phyloP scores from a whole-genome alignment of 345 rosid genomes.

The Boechera divaricarpa region DNA sequence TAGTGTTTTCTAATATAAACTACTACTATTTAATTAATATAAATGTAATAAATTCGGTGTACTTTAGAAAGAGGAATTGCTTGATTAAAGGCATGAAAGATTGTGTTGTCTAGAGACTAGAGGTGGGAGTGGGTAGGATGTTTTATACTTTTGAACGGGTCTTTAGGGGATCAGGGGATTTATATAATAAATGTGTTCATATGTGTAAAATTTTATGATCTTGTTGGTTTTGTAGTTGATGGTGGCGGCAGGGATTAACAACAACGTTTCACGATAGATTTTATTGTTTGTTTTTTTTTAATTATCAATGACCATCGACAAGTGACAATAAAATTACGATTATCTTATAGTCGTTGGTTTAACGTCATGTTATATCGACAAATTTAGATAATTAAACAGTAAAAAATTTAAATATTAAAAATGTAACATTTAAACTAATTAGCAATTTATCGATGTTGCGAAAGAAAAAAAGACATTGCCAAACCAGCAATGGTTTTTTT shows the following conservation, averaged over 20 bases:
- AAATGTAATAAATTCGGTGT: conserved; percentile 22
- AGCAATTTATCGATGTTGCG: not conserved
- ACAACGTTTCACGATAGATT: not conserved
- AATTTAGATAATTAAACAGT: not conserved
- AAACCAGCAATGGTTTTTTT: too few species aligned
- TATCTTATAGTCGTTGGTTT: not conserved
- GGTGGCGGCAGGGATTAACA: not conserved
- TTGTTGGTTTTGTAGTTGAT: not conserved
- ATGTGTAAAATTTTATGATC: not conserved
- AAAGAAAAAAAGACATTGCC: too few species aligned
- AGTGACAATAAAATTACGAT: not conserved
- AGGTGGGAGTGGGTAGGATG: conserved; percentile 47
- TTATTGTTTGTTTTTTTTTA: not conserved
- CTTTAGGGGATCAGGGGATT: conserved; percentile 24
- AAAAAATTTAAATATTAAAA: too few species aligned
- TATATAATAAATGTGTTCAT: conserved; percentile 16
- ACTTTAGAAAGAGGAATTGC: conserved; percentile 25
- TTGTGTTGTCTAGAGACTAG: conserved; percentile 44
- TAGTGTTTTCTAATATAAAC: conserved; percentile 7
- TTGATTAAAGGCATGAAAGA: conserved; percentile 44
- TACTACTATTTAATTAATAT: conserved; percentile 7
- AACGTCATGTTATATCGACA: not conserved
- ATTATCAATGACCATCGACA: not conserved
- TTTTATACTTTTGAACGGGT: conserved; percentile 42
- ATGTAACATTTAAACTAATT: too few species aligned